These are phyloP conservation scores for Alnus rubra DNA, from an alignment of 306 rosid genomes.

Conservation along the genomic window DNA sequence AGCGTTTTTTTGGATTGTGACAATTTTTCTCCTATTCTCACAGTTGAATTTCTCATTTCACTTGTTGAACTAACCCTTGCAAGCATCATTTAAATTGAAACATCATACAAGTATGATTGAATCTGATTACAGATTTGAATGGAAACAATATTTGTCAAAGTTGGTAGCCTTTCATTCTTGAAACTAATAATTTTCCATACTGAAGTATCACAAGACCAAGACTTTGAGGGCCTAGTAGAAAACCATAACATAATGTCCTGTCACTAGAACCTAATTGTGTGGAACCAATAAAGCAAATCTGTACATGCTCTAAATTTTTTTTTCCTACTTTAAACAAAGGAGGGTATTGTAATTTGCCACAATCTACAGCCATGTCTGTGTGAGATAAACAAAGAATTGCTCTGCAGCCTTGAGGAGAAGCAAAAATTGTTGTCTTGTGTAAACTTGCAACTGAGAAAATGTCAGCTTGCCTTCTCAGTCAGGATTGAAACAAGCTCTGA, in stretches of 20 bases:
- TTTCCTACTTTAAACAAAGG: not conserved
- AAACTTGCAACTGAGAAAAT: constrained; percentile 21
- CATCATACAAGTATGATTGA: not conserved
- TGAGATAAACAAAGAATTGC: not conserved
- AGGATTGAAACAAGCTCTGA: constrained; percentile 62
- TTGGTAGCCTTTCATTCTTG: not conserved
- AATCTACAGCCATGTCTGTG: not conserved
- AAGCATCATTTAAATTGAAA: not conserved
- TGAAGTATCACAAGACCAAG: not conserved
- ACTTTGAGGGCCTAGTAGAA: not conserved
- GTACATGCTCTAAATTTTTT: not conserved
- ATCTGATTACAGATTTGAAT: not conserved
- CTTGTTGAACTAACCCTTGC: not conserved
- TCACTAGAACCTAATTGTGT: not conserved
- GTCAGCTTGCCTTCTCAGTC: constrained; percentile 58
- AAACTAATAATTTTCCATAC: not conserved
- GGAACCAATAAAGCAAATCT: not conserved
- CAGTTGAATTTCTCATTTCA: not conserved
- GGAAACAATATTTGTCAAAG: not conserved
- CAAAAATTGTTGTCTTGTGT: constrained; percentile 20
- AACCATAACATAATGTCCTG: not conserved
- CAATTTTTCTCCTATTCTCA: not conserved
- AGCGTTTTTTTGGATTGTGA: too few species aligned
- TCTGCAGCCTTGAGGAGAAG: constrained; percentile 7
- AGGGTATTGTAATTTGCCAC: not conserved